Base-by-base conservation (phyloP, 306 rosid genomes). In the Prunus fruticosa region DNA sequence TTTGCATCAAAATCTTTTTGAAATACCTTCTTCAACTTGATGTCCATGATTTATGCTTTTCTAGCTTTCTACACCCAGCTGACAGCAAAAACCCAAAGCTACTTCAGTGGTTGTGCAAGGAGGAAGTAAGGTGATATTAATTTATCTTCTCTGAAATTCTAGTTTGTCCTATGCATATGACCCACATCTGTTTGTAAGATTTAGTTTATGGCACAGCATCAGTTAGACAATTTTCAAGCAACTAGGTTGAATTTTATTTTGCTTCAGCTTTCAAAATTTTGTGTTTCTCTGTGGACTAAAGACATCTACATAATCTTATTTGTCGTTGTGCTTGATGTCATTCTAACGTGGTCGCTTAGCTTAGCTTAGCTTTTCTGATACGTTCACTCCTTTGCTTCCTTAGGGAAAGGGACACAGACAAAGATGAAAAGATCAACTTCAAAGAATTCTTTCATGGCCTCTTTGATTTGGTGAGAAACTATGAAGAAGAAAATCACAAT, bases 391-490 rank as follows among this genome's bases (percentile, higher is more conserved):
- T 81, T 81, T 62, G 66, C 41, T 52, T 79, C 61, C 8, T 53
- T 52, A 95, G 99, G 80, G 99, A 95, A 81, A 89, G 97, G 71
- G 99, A 95, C 78, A 69, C 96, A 0, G 99, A 95, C 78, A 87
- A 76, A 85, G 99, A 95, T 76, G 99, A 91, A 73, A 95, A 89
- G 88, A 62, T 95, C 51, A 92, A 91, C 90, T 95, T 90, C 69
- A 89, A 95, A 70, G 97, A 95, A 83, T 95, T 95, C 86, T 95
- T 92, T 80, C 99, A 92, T 65, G 97, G 99, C 78, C 92, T 95
- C 69, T 95, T 95, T 87, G 99, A 95, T 86, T 84, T 92, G 90
- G 99, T 95, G 75, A 88, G 97, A 82, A 91, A 88, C 88, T 90
- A 88, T 73, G 97, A 90, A 11, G 99, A 87, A 51, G 91, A 95